These are phyloP conservation scores for Cokeromyces recurvatus DNA, from an alignment of 371 early-diverging fungal genomes.

Conservation along the genomic window DNA sequence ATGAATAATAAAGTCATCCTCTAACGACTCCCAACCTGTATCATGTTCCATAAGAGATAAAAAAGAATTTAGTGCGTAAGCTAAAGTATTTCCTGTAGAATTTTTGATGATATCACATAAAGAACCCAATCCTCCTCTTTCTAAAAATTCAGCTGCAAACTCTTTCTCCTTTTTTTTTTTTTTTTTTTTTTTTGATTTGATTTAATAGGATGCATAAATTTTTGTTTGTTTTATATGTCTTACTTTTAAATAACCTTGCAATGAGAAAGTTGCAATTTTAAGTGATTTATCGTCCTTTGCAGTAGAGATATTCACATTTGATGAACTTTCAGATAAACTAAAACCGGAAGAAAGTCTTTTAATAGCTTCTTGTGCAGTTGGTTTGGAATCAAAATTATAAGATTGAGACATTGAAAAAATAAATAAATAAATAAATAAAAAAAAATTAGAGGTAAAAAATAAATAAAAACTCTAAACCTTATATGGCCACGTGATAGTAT, in stretches of 20 bases:
- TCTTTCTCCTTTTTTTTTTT: conserved; percentile 51
- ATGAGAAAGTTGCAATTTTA: conserved; percentile 60
- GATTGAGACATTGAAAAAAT: conserved; percentile 10
- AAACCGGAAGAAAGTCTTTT: conserved; percentile 38
- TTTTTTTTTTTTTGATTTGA: too few relatives aligned
- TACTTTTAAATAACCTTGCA: conserved; percentile 67
- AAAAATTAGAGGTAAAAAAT: too few relatives aligned
- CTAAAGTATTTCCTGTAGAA: conserved; percentile 63
- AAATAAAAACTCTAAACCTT: too few relatives aligned
- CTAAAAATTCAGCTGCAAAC: conserved; percentile 68
- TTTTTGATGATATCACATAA: conserved; percentile 59
- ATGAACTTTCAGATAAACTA: conserved; percentile 15
- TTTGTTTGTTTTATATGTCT: neutral
- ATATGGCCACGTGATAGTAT: too few relatives aligned
- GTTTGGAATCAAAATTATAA: conserved; percentile 30
- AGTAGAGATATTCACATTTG: conserved; percentile 3
- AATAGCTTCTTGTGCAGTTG: conserved; percentile 38
- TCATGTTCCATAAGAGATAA: conserved; percentile 67
- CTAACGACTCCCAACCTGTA: conserved; percentile 56
- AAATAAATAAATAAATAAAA: neutral
- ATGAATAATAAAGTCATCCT: conserved; percentile 47
- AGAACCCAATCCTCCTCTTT: conserved; percentile 56
- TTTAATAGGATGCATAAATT: too few relatives aligned
- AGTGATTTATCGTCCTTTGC: conserved; percentile 52
- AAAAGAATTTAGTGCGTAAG: conserved; percentile 68